Evolutionary conservation across 2,329 filamentous ascomycete genomes (phyloP), one percentile per base, ranked within the genome.

Genomic region (Rhynchosporium graminicola): DNA sequence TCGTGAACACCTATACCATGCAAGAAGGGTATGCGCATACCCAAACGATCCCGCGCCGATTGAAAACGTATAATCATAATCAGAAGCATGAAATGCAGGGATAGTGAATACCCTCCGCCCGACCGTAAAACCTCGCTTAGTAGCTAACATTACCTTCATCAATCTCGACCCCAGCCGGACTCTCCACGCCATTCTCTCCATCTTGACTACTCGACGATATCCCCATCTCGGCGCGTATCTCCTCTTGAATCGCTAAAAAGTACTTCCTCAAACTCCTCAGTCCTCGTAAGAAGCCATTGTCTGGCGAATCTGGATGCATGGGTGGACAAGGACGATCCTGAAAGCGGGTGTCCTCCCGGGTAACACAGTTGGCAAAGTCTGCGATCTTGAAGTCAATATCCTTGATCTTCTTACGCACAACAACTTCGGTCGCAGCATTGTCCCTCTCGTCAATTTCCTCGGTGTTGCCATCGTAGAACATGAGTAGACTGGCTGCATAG

Each of bases 281-380:
- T 0, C 95, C 95, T 61, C 93, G 88, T 46, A 99, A 79, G 72
- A 98, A 99, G 0, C 95, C 95, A 33, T 87, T 84, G 69, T 99
- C 95, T 6, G 96, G 87, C 64, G 91, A 88, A 42, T 88, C 79
- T 0, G 91, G 91, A 72, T 96, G 86, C 63, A 86, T 83, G 4
- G 95, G 95, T 13, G 95, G 95, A 70, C 94, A 97, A 4, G 83
- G 79, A 70, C 82, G 82, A 65, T 82, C 80, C 57, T 78, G 77
- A 20, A 80, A 77, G 1, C 80, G 77, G 63, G 87, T 77, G 71
- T 97, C 92, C 68, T 95, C 89, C 3, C 91, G 90, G 1, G 93
- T 98, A 42, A 98, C 88, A 72, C 94, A 97, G 75, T 99, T 99
- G 67, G 95, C 95, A 78, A 99, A 99, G 76, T 99, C 95, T 62